These are phyloP conservation scores for Alternaria tenuissima DNA, from an alignment of 2,329 filamentous ascomycete genomes.

Conservation along the genomic window DNA sequence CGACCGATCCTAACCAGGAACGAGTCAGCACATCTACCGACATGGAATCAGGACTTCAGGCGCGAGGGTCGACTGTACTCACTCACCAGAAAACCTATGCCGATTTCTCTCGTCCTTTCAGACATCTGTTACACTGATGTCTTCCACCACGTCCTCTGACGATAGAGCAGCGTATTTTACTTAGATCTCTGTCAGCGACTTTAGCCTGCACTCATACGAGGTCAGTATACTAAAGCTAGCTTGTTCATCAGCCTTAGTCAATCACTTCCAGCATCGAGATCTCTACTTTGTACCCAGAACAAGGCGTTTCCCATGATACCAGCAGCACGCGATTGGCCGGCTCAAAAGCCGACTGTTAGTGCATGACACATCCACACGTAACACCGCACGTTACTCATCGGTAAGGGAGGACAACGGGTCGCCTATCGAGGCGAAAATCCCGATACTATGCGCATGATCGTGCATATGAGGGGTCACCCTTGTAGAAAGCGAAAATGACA, in stretches of 20 bases:
- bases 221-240: not conserved
- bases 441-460: not conserved
- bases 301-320: not conserved
- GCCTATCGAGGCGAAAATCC: not conserved
- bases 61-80: not conserved
- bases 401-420: not conserved
- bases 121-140: not conserved
- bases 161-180: not conserved
- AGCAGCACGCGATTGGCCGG: not conserved
- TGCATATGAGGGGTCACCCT: conserved; percentile 3
- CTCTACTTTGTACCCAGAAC: not conserved
- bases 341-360: not conserved
- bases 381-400: not conserved
- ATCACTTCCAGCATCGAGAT: not conserved
- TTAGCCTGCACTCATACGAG: not conserved
- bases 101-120: not conserved
- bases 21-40: not conserved
- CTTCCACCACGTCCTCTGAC: not conserved
- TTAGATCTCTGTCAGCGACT: not conserved
- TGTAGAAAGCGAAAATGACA: not conserved
- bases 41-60: not conserved
- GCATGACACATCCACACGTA: not conserved
- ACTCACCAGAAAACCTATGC: not conserved
- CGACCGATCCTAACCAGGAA: not conserved
- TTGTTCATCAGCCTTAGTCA: not conserved